Evolutionary conservation across 2,329 filamentous ascomycete species (phyloP).

Genomic region (Fusarium caatingaense): DNA sequence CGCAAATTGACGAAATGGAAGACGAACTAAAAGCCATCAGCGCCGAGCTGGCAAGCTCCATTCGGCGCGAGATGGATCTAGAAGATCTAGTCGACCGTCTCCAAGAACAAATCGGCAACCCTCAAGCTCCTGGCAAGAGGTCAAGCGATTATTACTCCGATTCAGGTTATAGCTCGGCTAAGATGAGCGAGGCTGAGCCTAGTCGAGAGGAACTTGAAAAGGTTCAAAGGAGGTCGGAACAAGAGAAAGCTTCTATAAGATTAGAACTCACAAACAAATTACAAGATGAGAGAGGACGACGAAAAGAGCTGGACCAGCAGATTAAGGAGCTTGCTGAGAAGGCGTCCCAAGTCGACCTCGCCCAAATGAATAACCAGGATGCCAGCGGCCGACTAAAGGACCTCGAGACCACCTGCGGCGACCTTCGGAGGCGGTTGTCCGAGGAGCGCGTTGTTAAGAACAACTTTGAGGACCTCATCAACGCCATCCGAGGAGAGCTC

Average conservation of each 20-base stretch:
- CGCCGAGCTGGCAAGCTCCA: conserved; percentile 90
- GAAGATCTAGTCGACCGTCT: conserved; percentile 92
- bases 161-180: conserved; percentile 87
- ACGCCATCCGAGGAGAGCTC: conserved; percentile 84
- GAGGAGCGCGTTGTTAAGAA: conserved; percentile 90
- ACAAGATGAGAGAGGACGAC: conserved; percentile 83
- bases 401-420: conserved; percentile 83
- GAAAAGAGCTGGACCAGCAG: conserved; percentile 83
- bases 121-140: conserved; percentile 71
- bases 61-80: conserved; percentile 93
- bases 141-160: conserved; percentile 99
- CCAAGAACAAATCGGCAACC: conserved; percentile 78
- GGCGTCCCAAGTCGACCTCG: conserved; percentile 71
- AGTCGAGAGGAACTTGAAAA: conserved; percentile 80
- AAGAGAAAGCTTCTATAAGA: conserved; percentile 88
- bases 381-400: conserved; percentile 75
- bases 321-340: conserved; percentile 85
- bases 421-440: conserved; percentile 80
- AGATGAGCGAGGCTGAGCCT: conserved; percentile 75
- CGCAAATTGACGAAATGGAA: conserved; percentile 86
- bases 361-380: conserved; percentile 67
- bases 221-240: conserved; percentile 84
- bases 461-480: conserved; percentile 92
- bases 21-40: conserved; percentile 94
- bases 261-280: conserved; percentile 87